A percentile compares a stretch with the other conserved stretches of the same genome.
Evolutionary conservation across 495 filamentous ascomycete species (phyloP).

Genomic region (Hyaloscypha hepaticicola): DNA sequence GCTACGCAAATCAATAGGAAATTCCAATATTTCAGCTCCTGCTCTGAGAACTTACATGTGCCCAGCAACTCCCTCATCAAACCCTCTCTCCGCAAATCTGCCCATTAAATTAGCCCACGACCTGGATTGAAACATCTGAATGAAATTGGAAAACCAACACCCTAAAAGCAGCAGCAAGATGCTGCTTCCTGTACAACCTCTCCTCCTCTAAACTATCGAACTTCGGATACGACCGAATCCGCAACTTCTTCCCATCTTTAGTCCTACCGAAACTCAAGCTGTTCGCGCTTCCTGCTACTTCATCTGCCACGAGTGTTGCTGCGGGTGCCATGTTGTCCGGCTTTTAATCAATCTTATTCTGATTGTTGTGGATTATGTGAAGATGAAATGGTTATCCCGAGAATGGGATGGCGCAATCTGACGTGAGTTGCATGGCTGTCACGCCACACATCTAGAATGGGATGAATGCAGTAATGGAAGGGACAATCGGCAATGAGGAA

Average conservation of each 20-base stretch:
- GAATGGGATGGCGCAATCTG: background rate
- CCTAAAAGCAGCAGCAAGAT: conserved; percentile 70
- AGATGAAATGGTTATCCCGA: background rate
- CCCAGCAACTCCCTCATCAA: conserved; percentile 68
- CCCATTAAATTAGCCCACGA: background rate
- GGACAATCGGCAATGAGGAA: background rate
- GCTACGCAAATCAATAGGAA: conserved; percentile 18
- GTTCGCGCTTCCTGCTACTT: conserved; percentile 25
- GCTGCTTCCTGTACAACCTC: conserved; percentile 67
- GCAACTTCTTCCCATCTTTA: conserved; percentile 38
- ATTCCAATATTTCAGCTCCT: conserved; percentile 1
- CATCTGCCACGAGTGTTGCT: conserved; percentile 16
- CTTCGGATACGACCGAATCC: conserved; percentile 55
- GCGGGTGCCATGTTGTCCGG: conserved; percentile 22
- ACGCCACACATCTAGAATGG: too few relatives aligned
- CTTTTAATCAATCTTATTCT: background rate
- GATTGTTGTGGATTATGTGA: background rate
- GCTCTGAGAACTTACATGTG: conserved; percentile 47
- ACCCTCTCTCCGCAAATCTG: conserved; percentile 63
- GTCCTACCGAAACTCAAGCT: conserved; percentile 1
- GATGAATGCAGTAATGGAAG: background rate
- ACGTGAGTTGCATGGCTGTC: background rate
- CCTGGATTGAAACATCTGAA: background rate
- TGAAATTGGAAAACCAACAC: conserved; percentile 32
- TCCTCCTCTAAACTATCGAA: conserved; percentile 59